Conservation (phyloP, 2,329 filamentous ascomycete genomes). For the Neofusicoccum laricinum region DNA sequence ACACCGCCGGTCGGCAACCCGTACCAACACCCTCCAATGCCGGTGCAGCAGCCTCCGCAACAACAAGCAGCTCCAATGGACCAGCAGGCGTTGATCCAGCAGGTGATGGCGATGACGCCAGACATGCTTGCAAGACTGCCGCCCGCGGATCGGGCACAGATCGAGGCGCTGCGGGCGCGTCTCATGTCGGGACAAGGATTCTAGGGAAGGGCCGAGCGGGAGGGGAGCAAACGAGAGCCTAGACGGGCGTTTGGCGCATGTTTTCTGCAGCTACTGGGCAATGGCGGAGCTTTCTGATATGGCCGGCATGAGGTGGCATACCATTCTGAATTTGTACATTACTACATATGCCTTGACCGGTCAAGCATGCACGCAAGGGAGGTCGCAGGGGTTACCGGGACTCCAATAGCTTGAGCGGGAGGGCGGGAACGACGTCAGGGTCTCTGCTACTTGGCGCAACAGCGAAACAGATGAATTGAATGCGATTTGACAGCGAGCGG, state of each 20-base stretch:
- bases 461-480: not conserved
- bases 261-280: constrained; percentile 4
- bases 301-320: constrained; percentile 1
- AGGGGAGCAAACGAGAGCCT: not conserved
- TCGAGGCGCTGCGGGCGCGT: constrained; percentile 71
- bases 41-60: constrained; percentile 40
- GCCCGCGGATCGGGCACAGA: constrained; percentile 72
- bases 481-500: not conserved
- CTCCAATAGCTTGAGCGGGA: not conserved
- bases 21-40: constrained; percentile 37
- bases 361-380: constrained; percentile 5
- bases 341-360: constrained; percentile 16
- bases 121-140: constrained; percentile 76
- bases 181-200: constrained; percentile 40
- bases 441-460: not conserved
- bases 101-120: constrained; percentile 77
- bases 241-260: constrained; percentile 16
- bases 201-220: not conserved
- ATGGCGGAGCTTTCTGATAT: constrained; percentile 5
- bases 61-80: constrained; percentile 43
- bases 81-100: constrained; percentile 72
- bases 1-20: constrained; percentile 48
- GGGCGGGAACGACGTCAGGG: constrained; percentile 7
- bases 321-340: constrained; percentile 13
- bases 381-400: not conserved